phyloP scores from a whole-genome alignment of 495 filamentous ascomycete species.

The Aspergillus haitiensis region DNA sequence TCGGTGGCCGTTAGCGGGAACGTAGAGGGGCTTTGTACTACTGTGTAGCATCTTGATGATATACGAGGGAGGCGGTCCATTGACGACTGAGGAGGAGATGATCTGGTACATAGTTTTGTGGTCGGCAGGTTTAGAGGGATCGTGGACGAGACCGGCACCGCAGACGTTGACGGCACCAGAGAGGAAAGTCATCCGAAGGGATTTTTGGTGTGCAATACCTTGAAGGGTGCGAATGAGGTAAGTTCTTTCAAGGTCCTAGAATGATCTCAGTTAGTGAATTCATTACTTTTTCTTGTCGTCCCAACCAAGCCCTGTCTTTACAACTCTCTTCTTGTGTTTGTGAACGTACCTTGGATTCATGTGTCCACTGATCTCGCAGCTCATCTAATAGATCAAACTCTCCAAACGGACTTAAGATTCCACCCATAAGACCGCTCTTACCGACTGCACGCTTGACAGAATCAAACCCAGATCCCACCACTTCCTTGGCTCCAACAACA shows the following conservation, averaged over 20 bases:
- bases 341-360: conserved; percentile 77
- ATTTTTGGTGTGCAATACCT: conserved; percentile 89
- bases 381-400: conserved; percentile 95
- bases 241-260: conserved; percentile 85
- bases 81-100: conserved; percentile 88
- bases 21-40: conserved; percentile 79
- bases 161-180: conserved; percentile 89
- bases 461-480: conserved; percentile 87
- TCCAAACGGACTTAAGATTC: conserved; percentile 93
- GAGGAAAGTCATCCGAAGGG: conserved; percentile 92
- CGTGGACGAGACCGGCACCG: conserved; percentile 92
- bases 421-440: conserved; percentile 91
- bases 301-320: conserved; percentile 1
- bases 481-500: conserved; percentile 88
- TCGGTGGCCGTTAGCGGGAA: conserved; percentile 88
- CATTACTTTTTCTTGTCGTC: background rate
- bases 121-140: conserved; percentile 83
- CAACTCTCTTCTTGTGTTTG: background rate
- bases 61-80: conserved; percentile 78
- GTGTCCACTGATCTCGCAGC: conserved; percentile 94
- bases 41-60: conserved; percentile 90
- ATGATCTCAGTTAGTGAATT: background rate
- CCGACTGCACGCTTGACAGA: conserved; percentile 95
- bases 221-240: conserved; percentile 96
- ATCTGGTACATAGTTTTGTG: conserved; percentile 99